Percentiles rank a stretch among this genome's conserved stretches.
phyloP scores from a whole-genome alignment of 139 green algal genomes.

The Haematococcus lacustris region DNA sequence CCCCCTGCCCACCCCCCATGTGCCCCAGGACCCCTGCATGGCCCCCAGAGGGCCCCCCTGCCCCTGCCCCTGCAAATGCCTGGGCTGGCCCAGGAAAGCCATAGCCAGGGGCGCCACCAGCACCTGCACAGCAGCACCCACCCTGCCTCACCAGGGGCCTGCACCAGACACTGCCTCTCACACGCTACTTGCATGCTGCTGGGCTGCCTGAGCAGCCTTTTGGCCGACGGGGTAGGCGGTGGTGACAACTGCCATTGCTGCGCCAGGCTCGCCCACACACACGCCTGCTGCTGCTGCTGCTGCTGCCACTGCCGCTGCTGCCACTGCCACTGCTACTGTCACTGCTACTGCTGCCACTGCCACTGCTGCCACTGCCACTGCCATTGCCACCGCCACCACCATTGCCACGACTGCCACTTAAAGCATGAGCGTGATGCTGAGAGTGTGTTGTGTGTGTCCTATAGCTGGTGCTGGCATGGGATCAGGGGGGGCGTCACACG shows the following conservation, averaged over 20 bases:
- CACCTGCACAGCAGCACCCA: neutral
- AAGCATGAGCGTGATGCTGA: too few relatives aligned
- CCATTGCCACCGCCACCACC: slow-evolving; percentile 2
- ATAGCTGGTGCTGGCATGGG: too few relatives aligned
- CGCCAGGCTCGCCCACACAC: neutral
- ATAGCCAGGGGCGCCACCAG: neutral
- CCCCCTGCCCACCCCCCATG: neutral
- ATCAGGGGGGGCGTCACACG: too few relatives aligned
- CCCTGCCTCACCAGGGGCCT: neutral
- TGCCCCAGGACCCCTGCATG: neutral
- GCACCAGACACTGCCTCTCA: too few relatives aligned
- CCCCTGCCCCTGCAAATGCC: neutral
- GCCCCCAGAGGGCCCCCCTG: neutral
- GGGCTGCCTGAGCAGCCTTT: neutral
- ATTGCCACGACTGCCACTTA: too few relatives aligned
- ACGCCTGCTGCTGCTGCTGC: neutral
- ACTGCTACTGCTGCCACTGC: neutral
- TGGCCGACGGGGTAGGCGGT: neutral
- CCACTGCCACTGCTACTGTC: neutral
- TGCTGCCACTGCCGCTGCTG: neutral
- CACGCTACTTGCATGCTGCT: neutral
- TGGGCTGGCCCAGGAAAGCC: neutral
- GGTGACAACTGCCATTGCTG: neutral
- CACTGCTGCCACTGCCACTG: neutral
- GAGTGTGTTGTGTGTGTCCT: too few relatives aligned